Conservation (phyloP, 1,139 yeast genomes). For the Suhomyces taliae region DNA sequence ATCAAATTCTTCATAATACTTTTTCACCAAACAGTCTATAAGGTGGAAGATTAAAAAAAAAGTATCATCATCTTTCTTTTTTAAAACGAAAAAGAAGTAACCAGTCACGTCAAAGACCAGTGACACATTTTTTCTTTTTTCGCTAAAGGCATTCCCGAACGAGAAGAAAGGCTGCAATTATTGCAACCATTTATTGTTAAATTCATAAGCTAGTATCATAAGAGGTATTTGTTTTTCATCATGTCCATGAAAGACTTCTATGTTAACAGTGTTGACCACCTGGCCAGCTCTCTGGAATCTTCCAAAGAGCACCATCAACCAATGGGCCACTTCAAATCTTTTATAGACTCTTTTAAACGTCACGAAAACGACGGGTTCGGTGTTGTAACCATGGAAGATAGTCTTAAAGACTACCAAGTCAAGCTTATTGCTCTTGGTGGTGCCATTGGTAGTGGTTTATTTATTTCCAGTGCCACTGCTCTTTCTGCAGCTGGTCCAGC, state of each 20-base stretch:
- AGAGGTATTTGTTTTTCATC: too few species aligned
- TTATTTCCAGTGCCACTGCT: slow-evolving; percentile 29
- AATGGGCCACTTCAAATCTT: slow-evolving; percentile 1
- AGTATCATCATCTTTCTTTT: too few species aligned
- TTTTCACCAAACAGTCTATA: too few species aligned
- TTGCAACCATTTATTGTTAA: too few species aligned
- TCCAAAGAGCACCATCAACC: background rate
- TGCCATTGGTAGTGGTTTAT: slow-evolving; percentile 43
- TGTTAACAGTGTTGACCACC: slow-evolving; percentile 1
- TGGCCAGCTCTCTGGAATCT: background rate
- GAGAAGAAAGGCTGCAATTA: too few species aligned
- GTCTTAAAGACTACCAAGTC: slow-evolving; percentile 16
- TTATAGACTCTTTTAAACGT: slow-evolving; percentile 10
- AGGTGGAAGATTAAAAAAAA: too few species aligned
- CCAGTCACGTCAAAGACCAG: too few species aligned
- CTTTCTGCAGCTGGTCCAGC: slow-evolving; percentile 23
- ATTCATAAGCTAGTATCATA: too few species aligned
- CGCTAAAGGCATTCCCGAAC: too few species aligned
- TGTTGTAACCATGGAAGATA: slow-evolving; percentile 14
- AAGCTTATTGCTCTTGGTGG: slow-evolving; percentile 42
- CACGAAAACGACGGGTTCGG: slow-evolving; percentile 4
- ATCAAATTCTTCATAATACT: too few species aligned
- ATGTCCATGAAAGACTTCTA: slow-evolving; percentile 1
- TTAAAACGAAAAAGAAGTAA: too few species aligned
- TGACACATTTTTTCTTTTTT: too few species aligned